Evolutionary conservation across 768 basidiomycete species (phyloP), one percentile per base, ranked within the genome.

Genomic region (Rhizopogon salebrosus): DNA sequence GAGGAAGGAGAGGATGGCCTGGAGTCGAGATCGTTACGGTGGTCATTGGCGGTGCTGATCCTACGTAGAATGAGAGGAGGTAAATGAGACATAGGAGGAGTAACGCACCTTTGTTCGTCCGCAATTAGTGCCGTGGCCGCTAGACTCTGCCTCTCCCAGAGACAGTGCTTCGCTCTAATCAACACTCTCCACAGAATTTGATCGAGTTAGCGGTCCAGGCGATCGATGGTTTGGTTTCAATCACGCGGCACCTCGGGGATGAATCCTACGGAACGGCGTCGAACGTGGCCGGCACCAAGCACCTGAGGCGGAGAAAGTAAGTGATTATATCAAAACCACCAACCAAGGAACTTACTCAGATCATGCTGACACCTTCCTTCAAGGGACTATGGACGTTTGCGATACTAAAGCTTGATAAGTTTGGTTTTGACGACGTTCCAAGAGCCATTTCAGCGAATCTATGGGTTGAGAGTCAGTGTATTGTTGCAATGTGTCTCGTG

Each of bases 291-390:
- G 49, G 87, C 89, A 45, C 85, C 89, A 31, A 91, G 70, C 88
- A 92, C 89, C 85, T 89, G 55, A 1, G 36, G 6, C n/a, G 41
- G 9, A 37, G 53, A 24, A 53, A 49, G 23, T 10, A 6, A 55
- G 50, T 20, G 45, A 26, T 51, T 39, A 63, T 42, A 39, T 24
- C 24, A 36, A 48, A 29, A 4, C 10, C 4, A 14, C 6, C 24
- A 41, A 22, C 22, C 41, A 23, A 29, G 9, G 3, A 20, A 70
- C 83, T 62, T 65, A 89, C 87, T 35, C 79, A 80, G 42, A 91
- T 85, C 87, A 90, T 89, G 0, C 89, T 91, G 58, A 90, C 89
- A 54, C 89, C 86, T 24, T 90, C 88, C 56, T 75, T 76, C 41
- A n/a, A n/a, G n/a, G n/a, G n/a, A n/a, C n/a, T n/a, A n/a, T n/a